Conservation (phyloP, 352 stramenopile genomes). For the Pythium scleroteichum region DNA sequence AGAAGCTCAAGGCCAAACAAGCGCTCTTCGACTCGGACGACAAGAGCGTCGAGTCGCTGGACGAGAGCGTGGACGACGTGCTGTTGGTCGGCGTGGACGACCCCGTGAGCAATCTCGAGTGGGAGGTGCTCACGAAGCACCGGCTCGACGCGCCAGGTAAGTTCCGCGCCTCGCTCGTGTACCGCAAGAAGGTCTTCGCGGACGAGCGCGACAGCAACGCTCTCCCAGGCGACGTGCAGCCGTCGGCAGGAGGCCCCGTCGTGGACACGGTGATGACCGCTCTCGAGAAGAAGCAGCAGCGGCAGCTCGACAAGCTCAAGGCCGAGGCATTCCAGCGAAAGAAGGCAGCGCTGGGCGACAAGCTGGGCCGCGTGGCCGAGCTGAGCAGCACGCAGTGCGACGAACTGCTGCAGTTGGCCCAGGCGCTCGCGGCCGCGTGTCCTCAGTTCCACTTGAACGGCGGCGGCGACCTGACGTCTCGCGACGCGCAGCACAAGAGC, state of each 20-base stretch:
- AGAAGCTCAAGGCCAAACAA: constrained; percentile 58
- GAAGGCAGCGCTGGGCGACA: constrained; percentile 50
- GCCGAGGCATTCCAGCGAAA: constrained; percentile 53
- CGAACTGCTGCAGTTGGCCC: constrained; percentile 35
- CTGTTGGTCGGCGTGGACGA: constrained; percentile 36
- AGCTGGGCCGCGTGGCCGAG: constrained; percentile 43
- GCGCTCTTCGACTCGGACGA: constrained; percentile 4
- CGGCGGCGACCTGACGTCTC: constrained; percentile 32
- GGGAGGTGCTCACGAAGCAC: constrained; percentile 64
- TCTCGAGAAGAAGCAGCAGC: constrained; percentile 53
- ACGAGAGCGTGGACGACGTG: constrained; percentile 62
- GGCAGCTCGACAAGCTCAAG: constrained; percentile 37
- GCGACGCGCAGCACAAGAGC: constrained; percentile 29
- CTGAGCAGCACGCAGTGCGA: constrained; percentile 29
- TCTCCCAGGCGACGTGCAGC: constrained; percentile 16
- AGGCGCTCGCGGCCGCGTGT: constrained; percentile 42
- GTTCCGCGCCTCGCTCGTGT: constrained; percentile 53
- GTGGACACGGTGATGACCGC: constrained; percentile 51
- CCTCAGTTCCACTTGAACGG: constrained; percentile 82
- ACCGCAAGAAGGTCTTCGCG: constrained; percentile 48
- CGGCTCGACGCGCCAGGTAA: constrained; percentile 42
- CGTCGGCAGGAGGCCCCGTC: background rate
- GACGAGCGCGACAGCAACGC: constrained; percentile 42
- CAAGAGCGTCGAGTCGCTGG: constrained; percentile 35
- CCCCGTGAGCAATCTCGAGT: constrained; percentile 74